Base-by-base conservation (phyloP, 2,329 filamentous ascomycete species). In the Aureobasidium musti region DNA sequence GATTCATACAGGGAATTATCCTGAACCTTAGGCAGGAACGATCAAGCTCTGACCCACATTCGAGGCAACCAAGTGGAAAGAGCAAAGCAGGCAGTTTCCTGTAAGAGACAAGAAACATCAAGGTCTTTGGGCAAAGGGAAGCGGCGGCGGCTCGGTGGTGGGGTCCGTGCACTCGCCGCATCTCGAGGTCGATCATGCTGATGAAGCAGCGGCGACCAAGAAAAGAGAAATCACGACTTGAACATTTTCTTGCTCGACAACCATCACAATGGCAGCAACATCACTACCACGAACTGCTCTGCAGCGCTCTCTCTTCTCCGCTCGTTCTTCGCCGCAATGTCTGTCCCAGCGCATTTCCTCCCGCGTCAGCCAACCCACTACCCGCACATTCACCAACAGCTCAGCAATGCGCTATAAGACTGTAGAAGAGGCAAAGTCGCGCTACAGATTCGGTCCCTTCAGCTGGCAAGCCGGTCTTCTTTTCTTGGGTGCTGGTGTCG, bases 401-500 rank as follows among this genome's bases (percentile, higher is more conserved):
- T n/a, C 67, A 49, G 49, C 49, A 8, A 68, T 69, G 41, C 56
- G 65, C 37, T 76, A 76, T 71, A 80, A 79, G 69, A 79, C 80
- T 17, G 76, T 82, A 21, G 69, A 82, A 72, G 76, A 82, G 73
- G 79, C 79, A 33, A 80, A 79, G 69, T 73, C 80, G 47, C 74
- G 77, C 35, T 76, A 81, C 71, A 77, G 76, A 59, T 77, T 79
- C 49, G 82, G 82, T 37, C 95, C 95, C 35, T 98, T 99, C 82
- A 97, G 93, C 64, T 93, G 91, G 87, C 94, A 92, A 79, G 90
- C 94, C 37, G 94, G 92, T 21, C 72, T 92, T 60, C 84, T 99
- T 70, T 98, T 99, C 81, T 83, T 98, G 70, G 76, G 85, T 54
- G 90, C 92, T 2, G 92, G 91, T 72, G 88, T 81, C 14, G 89